These are phyloP conservation scores for Dichomitus squalens DNA, from an alignment of 1,284 basidiomycete species.

Conservation along the genomic window DNA sequence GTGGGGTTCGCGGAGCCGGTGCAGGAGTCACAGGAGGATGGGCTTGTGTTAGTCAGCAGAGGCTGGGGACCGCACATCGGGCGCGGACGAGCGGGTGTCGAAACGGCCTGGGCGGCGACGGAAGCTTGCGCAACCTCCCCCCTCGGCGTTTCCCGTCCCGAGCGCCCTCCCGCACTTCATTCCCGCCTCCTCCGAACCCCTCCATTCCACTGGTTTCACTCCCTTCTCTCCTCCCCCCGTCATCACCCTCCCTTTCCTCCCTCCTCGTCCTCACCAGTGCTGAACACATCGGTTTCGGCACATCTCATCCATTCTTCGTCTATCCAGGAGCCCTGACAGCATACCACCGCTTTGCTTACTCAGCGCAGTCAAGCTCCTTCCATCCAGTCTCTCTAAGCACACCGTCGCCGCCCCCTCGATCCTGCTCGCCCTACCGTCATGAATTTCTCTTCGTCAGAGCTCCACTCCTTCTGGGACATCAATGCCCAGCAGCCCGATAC, in stretches of 20 bases:
- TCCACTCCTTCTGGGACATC: constrained; percentile 67
- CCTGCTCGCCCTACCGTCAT: constrained; percentile 27
- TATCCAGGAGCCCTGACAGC: neutral
- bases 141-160: constrained; percentile 17
- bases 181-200: constrained; percentile 15
- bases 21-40: constrained; percentile 6
- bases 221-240: constrained; percentile 13
- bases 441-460: constrained; percentile 34
- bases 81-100: neutral
- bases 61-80: neutral
- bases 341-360: constrained; percentile 13
- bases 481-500: constrained; percentile 50
- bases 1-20: neutral
- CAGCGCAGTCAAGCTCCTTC: constrained; percentile 21
- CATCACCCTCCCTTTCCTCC: constrained; percentile 4
- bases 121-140: constrained; percentile 20
- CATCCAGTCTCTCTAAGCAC: constrained; percentile 16
- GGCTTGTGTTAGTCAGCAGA: neutral
- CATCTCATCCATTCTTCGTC: neutral
- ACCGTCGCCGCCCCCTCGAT: constrained; percentile 7
- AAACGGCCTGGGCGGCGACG: neutral
- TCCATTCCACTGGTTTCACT: constrained; percentile 14
- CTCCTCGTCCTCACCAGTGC: constrained; percentile 1
- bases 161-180: constrained; percentile 23
- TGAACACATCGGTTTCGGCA: neutral